Conservation (phyloP, 2,329 filamentous ascomycete species). For the Exophiala oligosperma region DNA sequence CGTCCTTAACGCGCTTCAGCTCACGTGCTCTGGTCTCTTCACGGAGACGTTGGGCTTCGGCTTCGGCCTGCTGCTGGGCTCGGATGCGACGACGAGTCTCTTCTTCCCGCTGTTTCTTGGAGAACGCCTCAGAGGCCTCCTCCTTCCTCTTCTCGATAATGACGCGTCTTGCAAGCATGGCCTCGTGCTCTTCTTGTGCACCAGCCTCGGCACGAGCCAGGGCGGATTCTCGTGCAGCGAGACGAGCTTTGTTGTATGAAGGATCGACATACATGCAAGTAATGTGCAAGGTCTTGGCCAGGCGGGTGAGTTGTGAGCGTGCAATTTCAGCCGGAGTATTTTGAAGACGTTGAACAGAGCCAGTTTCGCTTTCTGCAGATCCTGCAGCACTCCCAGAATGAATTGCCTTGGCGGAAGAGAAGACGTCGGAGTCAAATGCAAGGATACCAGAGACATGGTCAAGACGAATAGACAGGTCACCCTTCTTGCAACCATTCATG, state of each 20-base stretch:
- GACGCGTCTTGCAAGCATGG: slow-evolving; percentile 80
- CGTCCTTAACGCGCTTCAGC: slow-evolving; percentile 78
- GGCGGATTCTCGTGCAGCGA: slow-evolving; percentile 76
- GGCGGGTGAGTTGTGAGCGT: slow-evolving; percentile 85
- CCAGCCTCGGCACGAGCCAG: slow-evolving; percentile 80
- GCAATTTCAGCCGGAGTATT: slow-evolving; percentile 98
- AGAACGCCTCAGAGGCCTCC: slow-evolving; percentile 82
- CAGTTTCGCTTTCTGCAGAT: slow-evolving; percentile 81
- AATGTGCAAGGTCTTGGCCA: slow-evolving; percentile 87
- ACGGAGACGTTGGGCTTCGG: slow-evolving; percentile 83
- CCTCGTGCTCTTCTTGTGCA: slow-evolving; percentile 86
- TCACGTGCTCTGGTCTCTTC: slow-evolving; percentile 92
- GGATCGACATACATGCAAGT: slow-evolving; percentile 97
- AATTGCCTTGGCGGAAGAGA: slow-evolving; percentile 91
- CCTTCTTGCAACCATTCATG: slow-evolving; percentile 99
- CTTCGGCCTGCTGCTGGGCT: slow-evolving; percentile 84
- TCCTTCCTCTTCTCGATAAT: slow-evolving; percentile 97
- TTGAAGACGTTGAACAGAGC: slow-evolving; percentile 90
- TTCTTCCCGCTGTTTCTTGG: slow-evolving; percentile 88
- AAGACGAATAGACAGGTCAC: slow-evolving; percentile 91
- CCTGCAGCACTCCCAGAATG: slow-evolving; percentile 81
- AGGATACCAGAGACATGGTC: slow-evolving; percentile 93
- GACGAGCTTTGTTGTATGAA: slow-evolving; percentile 76
- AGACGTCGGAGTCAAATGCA: slow-evolving; percentile 97
- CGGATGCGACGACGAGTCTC: slow-evolving; percentile 83